Base-by-base conservation (phyloP, 441 rosid species). In the Brassica balearica region DNA sequence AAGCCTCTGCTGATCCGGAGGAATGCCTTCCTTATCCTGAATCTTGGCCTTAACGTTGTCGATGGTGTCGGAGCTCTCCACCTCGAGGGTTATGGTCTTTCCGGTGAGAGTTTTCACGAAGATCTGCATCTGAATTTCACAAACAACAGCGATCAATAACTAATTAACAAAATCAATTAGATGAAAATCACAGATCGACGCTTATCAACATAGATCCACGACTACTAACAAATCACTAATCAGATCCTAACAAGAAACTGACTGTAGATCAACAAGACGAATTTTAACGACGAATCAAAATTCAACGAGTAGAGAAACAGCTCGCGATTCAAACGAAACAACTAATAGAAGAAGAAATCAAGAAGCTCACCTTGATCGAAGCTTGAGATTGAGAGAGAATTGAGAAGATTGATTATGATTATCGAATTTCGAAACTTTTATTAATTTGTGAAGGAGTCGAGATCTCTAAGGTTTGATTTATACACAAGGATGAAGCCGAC, bases 91-190 rank as follows among this genome's bases (percentile, higher is more conserved):
- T 7, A 85, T 75, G 0, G 88, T 83, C 79, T 83, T 79, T n/a
- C 85, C 86, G 41, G 85, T 72, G 5, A 79, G 56, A 48, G 86
- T 82, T 43, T 80, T 84, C 1, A 86, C 88, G 55, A 82, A 51
- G 56, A 51, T 51, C 56, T 51, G 56, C 56, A 51, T 51, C 58
- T 51, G 58, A 14, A 51, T 5, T 51, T 14, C 20, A 14, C 58
- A 51, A 14, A 48, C 12, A 48, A 4, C 6, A 3, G 7, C 82
- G 73, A 86, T 84, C 80, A 48, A n/a, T 46, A 63, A 23, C 38
- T 8, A 58, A 15, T 15, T 15, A 15, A 15, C 17, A 15, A 15
- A 15, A 15, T 15, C 17, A 15, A 15, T 15, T 15, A 15, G 17
- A 15, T 15, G 17, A 15, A 15, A 15, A 15, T 15, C 17, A 15